Base-by-base conservation (phyloP, 805 yeast species). In the Ogataea trehaloabstinens region DNA sequence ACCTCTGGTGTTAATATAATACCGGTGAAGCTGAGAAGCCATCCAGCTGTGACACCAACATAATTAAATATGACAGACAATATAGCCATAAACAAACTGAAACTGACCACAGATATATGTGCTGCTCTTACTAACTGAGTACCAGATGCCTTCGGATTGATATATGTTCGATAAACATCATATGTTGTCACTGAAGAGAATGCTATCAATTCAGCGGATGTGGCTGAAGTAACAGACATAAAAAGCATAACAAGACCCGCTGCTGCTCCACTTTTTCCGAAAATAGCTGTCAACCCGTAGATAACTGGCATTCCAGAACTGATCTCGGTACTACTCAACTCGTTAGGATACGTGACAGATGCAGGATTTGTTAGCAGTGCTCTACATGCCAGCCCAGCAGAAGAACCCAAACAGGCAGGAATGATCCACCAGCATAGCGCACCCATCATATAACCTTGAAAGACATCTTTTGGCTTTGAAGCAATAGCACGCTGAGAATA, bases 1-100 rank as follows among this genome's bases (percentile, higher is more conserved):
- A 72, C 77, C 18, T 71, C 76, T 31, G 77, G 76, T 22, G 76
- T 75, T 35, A 72, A 64, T 17, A 70, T 67, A 33, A 72, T 63
- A 16, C 78, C 78, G 71, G 71, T 70, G 51, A 72, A 58, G 45
- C 70, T 54, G 31, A 66, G 46, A 18, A 68, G 49, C 71, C 72
- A 68, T 5, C 64, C 58, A 19, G 63, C 61, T 21, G 70, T 62
- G 35, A 67, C 62, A 17, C 72, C 71, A 34, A 63, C 55, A 42
- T 68, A 66, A 51, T 66, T 65, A 53, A 68, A 66, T 13, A 62
- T 58, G 19, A 63, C 65, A 1, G 73, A 57, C 18, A 66, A 40
- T 6, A 60, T 64, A 6, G 64, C 70, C 61, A 65, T 61, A 20
- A 63, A 48, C 6, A 76, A 42, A 8, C 79, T 76, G 50, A 77